Base-by-base conservation (phyloP, 306 rosid species). In the Alnus rubra region DNA sequence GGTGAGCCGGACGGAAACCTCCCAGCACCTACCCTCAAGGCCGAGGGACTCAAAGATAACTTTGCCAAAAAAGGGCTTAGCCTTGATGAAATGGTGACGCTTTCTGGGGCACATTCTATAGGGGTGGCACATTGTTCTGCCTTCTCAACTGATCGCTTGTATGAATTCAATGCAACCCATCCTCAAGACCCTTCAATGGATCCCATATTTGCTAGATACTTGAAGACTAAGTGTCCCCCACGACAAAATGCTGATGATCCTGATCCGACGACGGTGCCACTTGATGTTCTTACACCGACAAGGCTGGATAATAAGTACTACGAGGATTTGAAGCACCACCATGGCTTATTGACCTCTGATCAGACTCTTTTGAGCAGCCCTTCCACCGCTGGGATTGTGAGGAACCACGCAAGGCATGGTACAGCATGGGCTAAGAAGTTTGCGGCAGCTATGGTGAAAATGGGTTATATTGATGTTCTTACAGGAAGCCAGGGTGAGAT, bases 141-240 rank as follows among this genome's bases (percentile, higher is more conserved):
- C 7, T 76, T 76, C 49, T 62, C 72, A 47, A 7, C 33, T 23
- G 28, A 23, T 6, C 28, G 60, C 0, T 62, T 76, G 10, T 76
- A 76, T 23, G 28, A 23, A 23, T 23, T 23, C 55, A 76, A 30
- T 48, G 7, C 33, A 45, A 76, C 79, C 5, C 71, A 76, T 33
- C 59, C 72, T 45, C 79, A 76, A 62, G 79, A 75, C 79, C 79
- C 79, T 60, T 75, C 79, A 15, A 75, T 75, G 71, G 58, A 75
- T 10, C 71, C 71, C n/a, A 44, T 33, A 44, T 59, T 75, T 28
- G 78, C 78, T 45, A 23, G 14, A 56, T 7, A 18, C 47, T 60
- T 75, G n/a, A 75, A 59, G 31, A 42, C 44, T 9, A 75, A 75
- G 52, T 75, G 79, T 47, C 79, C 77, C 6, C 56, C 60, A 2